Conservation (phyloP, 352 stramenopile species). For the Blastocystis sp. region DNA sequence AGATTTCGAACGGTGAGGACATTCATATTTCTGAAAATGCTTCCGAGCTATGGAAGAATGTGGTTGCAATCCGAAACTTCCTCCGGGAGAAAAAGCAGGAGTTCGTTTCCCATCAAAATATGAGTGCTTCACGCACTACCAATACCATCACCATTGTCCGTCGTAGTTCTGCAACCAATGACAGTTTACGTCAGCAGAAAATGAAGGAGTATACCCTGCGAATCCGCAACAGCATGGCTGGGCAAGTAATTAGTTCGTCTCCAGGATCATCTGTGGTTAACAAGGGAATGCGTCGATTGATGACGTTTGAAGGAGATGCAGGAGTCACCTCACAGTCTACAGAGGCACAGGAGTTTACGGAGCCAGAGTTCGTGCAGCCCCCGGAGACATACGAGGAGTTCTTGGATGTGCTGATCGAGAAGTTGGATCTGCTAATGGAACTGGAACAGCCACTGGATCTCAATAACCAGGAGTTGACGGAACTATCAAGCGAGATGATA, state of each 20-base stretch:
- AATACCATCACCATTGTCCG: conserved; percentile 37
- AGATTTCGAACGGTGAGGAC: neutral
- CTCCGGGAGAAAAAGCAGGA: conserved; percentile 26
- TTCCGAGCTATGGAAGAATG: neutral
- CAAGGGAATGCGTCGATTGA: neutral
- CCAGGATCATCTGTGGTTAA: neutral
- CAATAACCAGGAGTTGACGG: neutral
- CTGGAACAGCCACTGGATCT: neutral
- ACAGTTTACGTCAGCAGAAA: neutral
- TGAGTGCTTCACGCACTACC: neutral
- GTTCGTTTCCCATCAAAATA: conserved; percentile 4
- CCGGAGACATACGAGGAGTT: conserved; percentile 36
- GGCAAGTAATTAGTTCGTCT: neutral
- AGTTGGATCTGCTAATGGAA: conserved; percentile 40
- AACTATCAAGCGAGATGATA: neutral
- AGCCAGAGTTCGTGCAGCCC: neutral
- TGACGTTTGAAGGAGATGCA: neutral
- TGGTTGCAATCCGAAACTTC: neutral
- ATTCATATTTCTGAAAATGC: neutral
- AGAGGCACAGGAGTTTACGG: neutral
- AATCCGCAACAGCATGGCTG: neutral
- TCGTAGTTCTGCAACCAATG: neutral
- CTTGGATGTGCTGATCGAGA: conserved; percentile 12
- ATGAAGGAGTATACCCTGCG: conserved; percentile 37
- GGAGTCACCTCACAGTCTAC: no score